A percentile compares a stretch with the other conserved stretches of the same genome.
These are phyloP conservation scores for Leishmania gerbilli DNA, from an alignment of 208 protist species.

Conservation along the genomic window DNA sequence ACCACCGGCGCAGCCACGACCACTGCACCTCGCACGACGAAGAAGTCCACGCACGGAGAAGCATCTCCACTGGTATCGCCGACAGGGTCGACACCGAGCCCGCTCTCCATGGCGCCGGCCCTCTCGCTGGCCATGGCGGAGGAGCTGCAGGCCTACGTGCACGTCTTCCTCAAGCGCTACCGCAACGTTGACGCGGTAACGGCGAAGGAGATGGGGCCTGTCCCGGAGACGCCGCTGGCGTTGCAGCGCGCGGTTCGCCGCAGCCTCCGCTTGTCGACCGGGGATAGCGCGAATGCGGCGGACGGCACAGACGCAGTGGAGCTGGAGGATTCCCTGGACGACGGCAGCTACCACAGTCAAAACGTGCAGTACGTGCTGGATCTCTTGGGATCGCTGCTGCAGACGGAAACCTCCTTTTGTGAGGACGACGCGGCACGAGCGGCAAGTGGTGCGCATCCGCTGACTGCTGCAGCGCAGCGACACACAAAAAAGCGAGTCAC, in stretches of 20 bases:
- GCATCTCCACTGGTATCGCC: not conserved
- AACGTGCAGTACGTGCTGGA: conserved; percentile 73
- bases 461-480: not conserved
- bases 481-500: conserved; percentile 9
- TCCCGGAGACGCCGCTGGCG: conserved; percentile 29
- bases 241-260: conserved; percentile 28
- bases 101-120: not conserved
- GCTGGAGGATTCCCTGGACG: conserved; percentile 44
- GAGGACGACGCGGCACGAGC: conserved; percentile 13
- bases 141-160: conserved; percentile 32
- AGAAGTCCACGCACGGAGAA: conserved; percentile 9
- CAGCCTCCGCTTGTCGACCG: conserved; percentile 16
- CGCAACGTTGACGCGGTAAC: conserved; percentile 19
- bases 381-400: conserved; percentile 51
- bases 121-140: conserved; percentile 20
- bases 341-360: conserved; percentile 58
- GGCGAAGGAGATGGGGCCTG: conserved; percentile 15
- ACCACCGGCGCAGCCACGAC: not conserved
- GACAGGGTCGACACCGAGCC: not conserved
- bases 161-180: conserved; percentile 33
- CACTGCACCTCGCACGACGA: not conserved
- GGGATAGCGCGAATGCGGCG: not conserved
- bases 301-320: conserved; percentile 17
- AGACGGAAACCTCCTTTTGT: conserved; percentile 27
- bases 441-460: not conserved